phyloP scores from a whole-genome alignment of 176 grass and related monocot genomes.

The Cenchrus purpureus region DNA sequence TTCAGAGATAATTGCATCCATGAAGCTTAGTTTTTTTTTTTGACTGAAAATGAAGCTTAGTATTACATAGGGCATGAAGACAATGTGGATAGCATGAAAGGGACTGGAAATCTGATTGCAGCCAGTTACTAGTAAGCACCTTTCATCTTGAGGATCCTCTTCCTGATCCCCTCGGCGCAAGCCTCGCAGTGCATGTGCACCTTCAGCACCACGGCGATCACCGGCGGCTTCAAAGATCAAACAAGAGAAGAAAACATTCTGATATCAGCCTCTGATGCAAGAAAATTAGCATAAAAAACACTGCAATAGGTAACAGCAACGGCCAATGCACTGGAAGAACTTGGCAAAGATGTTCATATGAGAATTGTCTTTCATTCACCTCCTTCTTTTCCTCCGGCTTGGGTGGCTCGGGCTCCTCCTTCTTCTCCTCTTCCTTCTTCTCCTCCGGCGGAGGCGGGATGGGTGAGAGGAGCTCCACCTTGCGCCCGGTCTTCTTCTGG shows the following conservation, averaged over 20 bases:
- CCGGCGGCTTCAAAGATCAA: conserved; percentile 53
- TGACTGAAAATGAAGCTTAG: background rate
- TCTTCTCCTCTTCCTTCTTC: conserved; percentile 72
- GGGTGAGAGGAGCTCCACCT: conserved; percentile 84
- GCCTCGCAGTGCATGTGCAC: conserved; percentile 96
- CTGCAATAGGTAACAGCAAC: background rate
- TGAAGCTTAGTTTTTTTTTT: background rate
- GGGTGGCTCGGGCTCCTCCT: conserved; percentile 45
- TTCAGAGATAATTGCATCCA: conserved; percentile 3
- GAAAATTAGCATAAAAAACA: background rate
- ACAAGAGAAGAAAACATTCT: background rate
- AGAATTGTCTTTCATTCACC: conserved; percentile 25
- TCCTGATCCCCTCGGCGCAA: conserved; percentile 75
- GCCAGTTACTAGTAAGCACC: conserved; percentile 42
- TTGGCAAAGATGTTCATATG: background rate
- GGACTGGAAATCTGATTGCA: background rate
- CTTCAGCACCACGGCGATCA: conserved; percentile 70
- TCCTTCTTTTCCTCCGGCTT: conserved; percentile 65
- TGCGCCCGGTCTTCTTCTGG: conserved; percentile 91
- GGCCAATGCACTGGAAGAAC: background rate
- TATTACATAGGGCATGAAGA: conserved; percentile 7
- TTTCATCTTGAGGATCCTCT: conserved; percentile 92
- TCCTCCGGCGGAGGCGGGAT: conserved; percentile 59
- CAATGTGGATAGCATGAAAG: background rate
- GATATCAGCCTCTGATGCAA: conserved; percentile 32